Conservation (phyloP, 306 rosid species). For the Castanospermum australe region DNA sequence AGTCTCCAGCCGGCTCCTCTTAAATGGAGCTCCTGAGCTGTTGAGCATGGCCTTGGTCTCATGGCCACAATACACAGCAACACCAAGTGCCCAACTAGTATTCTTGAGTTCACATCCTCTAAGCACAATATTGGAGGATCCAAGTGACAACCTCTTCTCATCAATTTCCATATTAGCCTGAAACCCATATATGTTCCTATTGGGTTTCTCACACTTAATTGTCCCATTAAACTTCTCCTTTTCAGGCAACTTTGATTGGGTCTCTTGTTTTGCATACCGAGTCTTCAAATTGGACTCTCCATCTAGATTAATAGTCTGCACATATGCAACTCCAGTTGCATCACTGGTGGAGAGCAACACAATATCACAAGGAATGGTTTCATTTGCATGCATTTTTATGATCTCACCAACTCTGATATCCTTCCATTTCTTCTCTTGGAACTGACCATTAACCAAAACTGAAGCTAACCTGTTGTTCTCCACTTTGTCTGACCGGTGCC, state of each 20-base stretch:
- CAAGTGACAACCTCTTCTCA: conserved; percentile 79
- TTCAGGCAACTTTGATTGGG: conserved; percentile 57
- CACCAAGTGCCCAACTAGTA: conserved; percentile 89
- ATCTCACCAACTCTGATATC: conserved; percentile 79
- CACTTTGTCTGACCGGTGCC: conserved; percentile 76
- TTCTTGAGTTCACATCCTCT: conserved; percentile 94
- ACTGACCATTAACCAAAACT: conserved; percentile 47
- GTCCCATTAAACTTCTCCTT: conserved; percentile 55
- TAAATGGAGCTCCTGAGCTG: conserved; percentile 92
- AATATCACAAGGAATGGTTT: conserved; percentile 90
- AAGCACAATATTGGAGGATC: conserved; percentile 84
- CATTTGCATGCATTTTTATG: conserved; percentile 58
- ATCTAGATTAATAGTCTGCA: conserved; percentile 86
- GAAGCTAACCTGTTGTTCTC: conserved; percentile 86
- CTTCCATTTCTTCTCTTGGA: conserved; percentile 58
- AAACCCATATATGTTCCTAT: conserved; percentile 91
- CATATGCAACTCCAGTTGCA: conserved; percentile 88
- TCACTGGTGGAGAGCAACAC: conserved; percentile 94
- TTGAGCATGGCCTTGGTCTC: conserved; percentile 95
- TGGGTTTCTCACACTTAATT: conserved; percentile 89
- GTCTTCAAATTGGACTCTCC: conserved; percentile 96
- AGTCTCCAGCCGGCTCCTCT: conserved; percentile 90
- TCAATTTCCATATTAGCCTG: conserved; percentile 79
- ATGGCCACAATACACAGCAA: conserved; percentile 78
- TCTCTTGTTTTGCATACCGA: conserved; percentile 86